These are phyloP conservation scores for Syncephalastrum monosporum DNA, from an alignment of 371 early-diverging fungal species.

Conservation along the genomic window DNA sequence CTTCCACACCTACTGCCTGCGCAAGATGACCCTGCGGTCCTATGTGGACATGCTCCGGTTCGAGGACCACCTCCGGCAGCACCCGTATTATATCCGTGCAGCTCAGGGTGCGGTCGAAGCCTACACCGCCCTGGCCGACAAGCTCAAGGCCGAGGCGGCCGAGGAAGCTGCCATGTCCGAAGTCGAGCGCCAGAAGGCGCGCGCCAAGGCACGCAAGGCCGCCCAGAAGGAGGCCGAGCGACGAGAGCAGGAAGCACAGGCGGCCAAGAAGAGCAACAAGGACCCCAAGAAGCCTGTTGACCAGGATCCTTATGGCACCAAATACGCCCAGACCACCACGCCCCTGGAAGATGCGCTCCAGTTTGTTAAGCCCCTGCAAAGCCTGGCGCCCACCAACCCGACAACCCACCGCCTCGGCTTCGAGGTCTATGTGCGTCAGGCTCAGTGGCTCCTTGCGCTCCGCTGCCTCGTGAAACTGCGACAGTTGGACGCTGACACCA, in stretches of 20 bases:
- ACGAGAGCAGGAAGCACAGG: slow-evolving; percentile 34
- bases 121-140: slow-evolving; percentile 72
- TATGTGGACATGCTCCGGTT: slow-evolving; percentile 77
- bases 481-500: slow-evolving; percentile 40
- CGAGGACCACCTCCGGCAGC: slow-evolving; percentile 74
- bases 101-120: slow-evolving; percentile 73
- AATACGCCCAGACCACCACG: slow-evolving; percentile 58
- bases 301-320: slow-evolving; percentile 68
- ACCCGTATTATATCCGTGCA: slow-evolving; percentile 74
- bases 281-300: slow-evolving; percentile 52
- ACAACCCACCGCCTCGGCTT: slow-evolving; percentile 72
- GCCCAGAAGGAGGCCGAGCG: slow-evolving; percentile 20
- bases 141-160: slow-evolving; percentile 40
- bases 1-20: slow-evolving; percentile 92
- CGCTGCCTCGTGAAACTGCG: slow-evolving; percentile 60
- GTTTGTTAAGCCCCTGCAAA: slow-evolving; percentile 73
- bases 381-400: slow-evolving; percentile 48
- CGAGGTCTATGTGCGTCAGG: slow-evolving; percentile 79
- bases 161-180: slow-evolving; percentile 59
- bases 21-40: slow-evolving; percentile 86
- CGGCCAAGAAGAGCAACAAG: slow-evolving; percentile 44
- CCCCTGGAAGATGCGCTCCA: slow-evolving; percentile 75
- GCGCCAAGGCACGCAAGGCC: slow-evolving; percentile 56
- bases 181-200: slow-evolving; percentile 63
- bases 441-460: slow-evolving; percentile 74